Evolutionary conservation across 2,329 filamentous ascomycete genomes (phyloP).

Genomic region (Neofusicoccum parvum): DNA sequence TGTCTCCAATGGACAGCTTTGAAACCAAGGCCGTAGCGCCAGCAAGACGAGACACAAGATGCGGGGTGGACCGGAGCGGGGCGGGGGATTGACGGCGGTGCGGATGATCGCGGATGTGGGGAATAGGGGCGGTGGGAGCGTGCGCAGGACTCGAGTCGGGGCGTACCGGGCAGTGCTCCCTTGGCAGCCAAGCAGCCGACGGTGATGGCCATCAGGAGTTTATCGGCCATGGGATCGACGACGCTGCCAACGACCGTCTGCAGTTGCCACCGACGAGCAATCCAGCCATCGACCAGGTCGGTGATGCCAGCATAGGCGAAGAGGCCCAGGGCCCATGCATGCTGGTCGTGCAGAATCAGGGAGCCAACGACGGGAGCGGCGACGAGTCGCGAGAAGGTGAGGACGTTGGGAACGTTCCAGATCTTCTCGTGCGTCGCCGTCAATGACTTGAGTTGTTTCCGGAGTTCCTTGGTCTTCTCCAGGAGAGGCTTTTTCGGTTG

Average conservation of each 20-base stretch:
- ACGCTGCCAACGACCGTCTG: constrained; percentile 94
- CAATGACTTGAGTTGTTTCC: constrained; percentile 32
- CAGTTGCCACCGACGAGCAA: constrained; percentile 82
- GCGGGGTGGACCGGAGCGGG: constrained; percentile 19
- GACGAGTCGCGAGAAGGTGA: constrained; percentile 83
- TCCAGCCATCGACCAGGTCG: constrained; percentile 90
- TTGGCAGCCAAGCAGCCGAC: constrained; percentile 84
- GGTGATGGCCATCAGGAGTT: constrained; percentile 90
- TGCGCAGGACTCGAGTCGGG: constrained; percentile 10
- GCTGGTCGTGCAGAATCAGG: constrained; percentile 79
- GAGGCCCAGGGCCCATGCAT: constrained; percentile 77
- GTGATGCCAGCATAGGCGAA: constrained; percentile 92
- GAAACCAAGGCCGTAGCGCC: not conserved
- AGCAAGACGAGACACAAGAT: not conserved
- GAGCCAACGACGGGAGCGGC: constrained; percentile 87
- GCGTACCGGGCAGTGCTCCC: constrained; percentile 74
- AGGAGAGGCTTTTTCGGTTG: constrained; percentile 27
- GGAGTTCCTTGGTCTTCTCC: constrained; percentile 33
- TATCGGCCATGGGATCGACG: constrained; percentile 96
- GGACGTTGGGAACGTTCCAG: constrained; percentile 91
- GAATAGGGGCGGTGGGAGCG: constrained; percentile 11
- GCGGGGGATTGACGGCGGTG: constrained; percentile 17
- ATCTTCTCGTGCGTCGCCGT: constrained; percentile 76
- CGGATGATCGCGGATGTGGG: constrained; percentile 17
- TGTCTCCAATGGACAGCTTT: constrained; percentile 18